Base-by-base conservation (phyloP, 164 flowering plant genomes). In the Buxus sempervirens region DNA sequence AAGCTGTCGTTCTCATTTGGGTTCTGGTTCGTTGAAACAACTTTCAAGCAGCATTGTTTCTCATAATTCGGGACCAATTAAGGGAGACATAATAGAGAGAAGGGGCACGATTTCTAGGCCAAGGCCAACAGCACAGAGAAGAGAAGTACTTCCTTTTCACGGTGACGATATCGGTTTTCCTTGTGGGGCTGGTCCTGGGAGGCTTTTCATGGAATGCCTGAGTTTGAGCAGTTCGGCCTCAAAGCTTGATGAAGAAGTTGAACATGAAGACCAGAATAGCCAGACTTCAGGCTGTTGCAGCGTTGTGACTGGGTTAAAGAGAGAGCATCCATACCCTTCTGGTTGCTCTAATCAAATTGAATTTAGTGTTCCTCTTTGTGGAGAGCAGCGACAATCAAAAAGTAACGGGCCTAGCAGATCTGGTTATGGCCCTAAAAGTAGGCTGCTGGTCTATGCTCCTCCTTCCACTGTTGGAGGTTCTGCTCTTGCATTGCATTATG, bases 401-500 rank as follows among this genome's bases (percentile, higher is more conserved):
- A 54, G 70, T 54, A 28, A 73, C 73, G 49, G 53, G 9, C 20
- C 71, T 53, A 72, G 64, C 60, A 70, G 70, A 23, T 62, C 83
- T 4, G 75, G 21, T 18, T 80, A 82, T 74, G 80, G 85, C 23
- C 78, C 82, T 5, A 89, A 86, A 62, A 88, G 86, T 67, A 80
- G 80, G 81, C 54, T 89, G 66, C 60, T 75, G 28, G 59, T 73
- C 2, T 69, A 79, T 65, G 91, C 95, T 19, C 68, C 87, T 63
- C 82, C 93, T 45, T 75, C 80, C 48, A 93, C 99, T 9, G 72
- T 93, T 53, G 99, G 99, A 62, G 98, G 99, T 41, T 93, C 97
- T 66, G 97, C 98, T 62, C 80, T 96, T 58, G 93, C 97, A 32
- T 70, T 90, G 79, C 98, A 91, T 74, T 96, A 96, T 75, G 98